Evolutionary conservation across 2,329 filamentous ascomycete genomes (phyloP), one percentile per base, ranked within the genome.

Genomic region (Rosellinia necatrix): DNA sequence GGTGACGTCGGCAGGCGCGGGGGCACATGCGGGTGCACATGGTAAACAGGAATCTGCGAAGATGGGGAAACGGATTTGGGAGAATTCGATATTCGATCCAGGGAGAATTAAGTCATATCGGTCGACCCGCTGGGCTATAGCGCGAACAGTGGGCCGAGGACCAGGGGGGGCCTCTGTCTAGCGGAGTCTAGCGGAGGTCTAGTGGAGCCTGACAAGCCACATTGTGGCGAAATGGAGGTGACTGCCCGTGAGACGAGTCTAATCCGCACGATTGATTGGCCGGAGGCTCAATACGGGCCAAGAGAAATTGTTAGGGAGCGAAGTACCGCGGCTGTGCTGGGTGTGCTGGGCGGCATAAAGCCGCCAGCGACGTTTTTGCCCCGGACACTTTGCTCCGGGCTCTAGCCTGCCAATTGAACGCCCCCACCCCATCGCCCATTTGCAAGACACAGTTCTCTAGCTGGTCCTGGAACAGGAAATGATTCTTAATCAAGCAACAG

Each of bases 371-470:
- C n/a, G n/a, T n/a, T n/a, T n/a, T n/a, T n/a, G n/a, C n/a, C n/a
- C n/a, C n/a, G n/a, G n/a, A n/a, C n/a, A n/a, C n/a, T n/a, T 57
- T 59, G 57, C 57, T 59, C 57, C 57, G 57, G 25, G n/a, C 5
- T 10, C n/a, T n/a, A n/a, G n/a, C n/a, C n/a, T n/a, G n/a, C n/a
- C n/a, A n/a, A n/a, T n/a, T n/a, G n/a, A n/a, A n/a, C n/a, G n/a
- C n/a, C n/a, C n/a, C n/a, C n/a, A n/a, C 8, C 37, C 41, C 17
- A 34, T 17, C 34, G 17, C 47, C 42, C 49, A 42, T 56, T n/a
- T 25, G 21, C 10, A 27, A 19, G 21, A 15, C 46, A 38, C 9
- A n/a, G n/a, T n/a, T n/a, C n/a, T n/a, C n/a, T n/a, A 12, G 8
- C 17, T 13, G 17, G 44, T 9, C 51, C 56, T 35, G 19, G 29